These are phyloP conservation scores for Boechera stricta DNA, from an alignment of 345 rosid genomes.

Conservation along the genomic window DNA sequence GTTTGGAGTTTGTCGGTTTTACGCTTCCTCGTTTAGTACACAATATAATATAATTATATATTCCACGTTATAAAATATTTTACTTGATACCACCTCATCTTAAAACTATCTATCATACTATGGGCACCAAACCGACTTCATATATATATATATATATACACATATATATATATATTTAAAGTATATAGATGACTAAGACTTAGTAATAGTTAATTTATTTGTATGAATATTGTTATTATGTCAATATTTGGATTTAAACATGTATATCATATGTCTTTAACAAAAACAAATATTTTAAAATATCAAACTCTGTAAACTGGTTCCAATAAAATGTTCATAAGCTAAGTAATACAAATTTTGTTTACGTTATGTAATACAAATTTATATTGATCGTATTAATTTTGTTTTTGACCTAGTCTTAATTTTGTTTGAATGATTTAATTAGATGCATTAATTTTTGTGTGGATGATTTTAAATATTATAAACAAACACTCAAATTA, in stretches of 20 bases:
- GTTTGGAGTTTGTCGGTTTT: constrained; percentile 6
- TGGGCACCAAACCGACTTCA: constrained; percentile 20
- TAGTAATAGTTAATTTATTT: background rate
- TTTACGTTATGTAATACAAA: background rate
- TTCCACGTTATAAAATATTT: background rate
- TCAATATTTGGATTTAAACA: background rate
- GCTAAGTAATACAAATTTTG: background rate
- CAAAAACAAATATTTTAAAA: background rate
- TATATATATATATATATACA: background rate
- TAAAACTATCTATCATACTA: constrained; percentile 7
- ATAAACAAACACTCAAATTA: no score
- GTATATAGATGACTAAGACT: background rate
- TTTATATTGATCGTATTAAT: no score
- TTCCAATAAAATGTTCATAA: background rate
- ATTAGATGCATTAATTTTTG: no score
- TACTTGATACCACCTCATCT: constrained; percentile 12
- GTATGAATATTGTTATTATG: background rate
- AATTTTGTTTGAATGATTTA: no score
- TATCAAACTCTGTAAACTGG: no score
- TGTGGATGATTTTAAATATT: no score
- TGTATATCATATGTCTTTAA: background rate
- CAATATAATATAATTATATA: background rate
- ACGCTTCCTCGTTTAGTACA: background rate
- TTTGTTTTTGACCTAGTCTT: no score
- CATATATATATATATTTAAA: background rate